Evolutionary conservation across 805 yeast species (phyloP).

Genomic region (Candida fluviatilis): DNA sequence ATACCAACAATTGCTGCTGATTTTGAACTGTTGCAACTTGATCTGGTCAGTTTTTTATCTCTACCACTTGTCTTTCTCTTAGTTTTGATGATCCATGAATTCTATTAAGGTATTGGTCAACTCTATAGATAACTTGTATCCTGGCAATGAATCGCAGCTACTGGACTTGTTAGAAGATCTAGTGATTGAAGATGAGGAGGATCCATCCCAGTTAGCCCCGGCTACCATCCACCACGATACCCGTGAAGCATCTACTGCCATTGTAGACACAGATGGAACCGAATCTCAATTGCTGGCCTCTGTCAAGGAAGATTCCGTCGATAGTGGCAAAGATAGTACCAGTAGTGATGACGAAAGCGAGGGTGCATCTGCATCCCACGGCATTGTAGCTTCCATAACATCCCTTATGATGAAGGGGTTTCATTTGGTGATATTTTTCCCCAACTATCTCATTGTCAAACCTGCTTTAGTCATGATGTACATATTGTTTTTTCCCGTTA

Average conservation of each 20-base stretch:
- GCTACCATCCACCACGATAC: not conserved
- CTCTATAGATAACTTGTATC: constrained; percentile 25
- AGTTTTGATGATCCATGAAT: constrained; percentile 20
- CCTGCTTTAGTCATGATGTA: constrained; percentile 42
- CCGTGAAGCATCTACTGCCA: not conserved
- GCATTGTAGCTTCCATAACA: not conserved
- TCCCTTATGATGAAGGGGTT: not conserved
- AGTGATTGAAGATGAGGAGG: constrained; percentile 1
- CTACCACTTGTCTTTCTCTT: too few species aligned
- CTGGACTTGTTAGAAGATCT: constrained; percentile 3
- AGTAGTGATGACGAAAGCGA: too few species aligned
- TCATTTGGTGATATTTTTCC: constrained; percentile 11
- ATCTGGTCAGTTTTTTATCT: too few species aligned
- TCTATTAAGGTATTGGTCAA: constrained; percentile 30
- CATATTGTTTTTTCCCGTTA: not conserved
- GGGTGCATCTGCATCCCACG: not conserved
- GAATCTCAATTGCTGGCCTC: not conserved
- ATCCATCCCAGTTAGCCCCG: not conserved
- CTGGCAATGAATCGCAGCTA: constrained; percentile 12
- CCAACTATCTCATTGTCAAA: constrained; percentile 42
- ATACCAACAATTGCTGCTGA: too few species aligned
- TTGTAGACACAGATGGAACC: not conserved
- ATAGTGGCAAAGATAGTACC: not conserved
- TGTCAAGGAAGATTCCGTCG: not conserved
- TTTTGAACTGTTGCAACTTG: too few species aligned